Base-by-base conservation (phyloP, 441 rosid species). In the Brassica hybrid region DNA sequence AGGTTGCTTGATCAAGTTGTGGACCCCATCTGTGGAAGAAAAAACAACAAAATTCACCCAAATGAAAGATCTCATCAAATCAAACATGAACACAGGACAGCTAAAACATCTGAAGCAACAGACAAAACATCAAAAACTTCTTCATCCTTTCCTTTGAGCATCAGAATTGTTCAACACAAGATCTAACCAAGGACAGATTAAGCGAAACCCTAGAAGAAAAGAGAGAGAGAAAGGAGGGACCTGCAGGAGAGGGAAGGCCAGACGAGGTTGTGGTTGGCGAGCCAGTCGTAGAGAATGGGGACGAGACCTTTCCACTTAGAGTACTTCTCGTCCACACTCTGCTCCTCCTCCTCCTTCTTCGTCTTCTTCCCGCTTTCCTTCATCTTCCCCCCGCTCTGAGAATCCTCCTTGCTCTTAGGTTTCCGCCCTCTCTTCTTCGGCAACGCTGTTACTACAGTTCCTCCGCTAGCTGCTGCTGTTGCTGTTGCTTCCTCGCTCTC, bases 231-330 rank as follows among this genome's bases (percentile, higher is more conserved):
- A 27, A 43, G 50, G 4, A 69, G 32, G 30, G 69, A 94, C 97
- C 99, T 86, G 98, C 99, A 96, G 67, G 99, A 94, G 84, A 94
- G 99, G 16, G 98, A 94, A 16, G 98, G 99, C 99, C 98, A 96
- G 70, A 94, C 97, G 79, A 92, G 98, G 81, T 92, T 94, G 76
- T 94, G 98, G 72, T 94, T 90, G 17, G 99, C 96, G 67, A 96
- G 92, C 98, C 99, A 96, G 85, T 96, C 99, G 69, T 96, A 96
- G 41, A 96, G 97, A 68, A 96, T 90, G 21, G 99, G 98, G 14
- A 96, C 98, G 23, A 94, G 86, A 61, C 93, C 86, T 87, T 94
- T 96, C 99, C 99, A 96, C 67, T 89, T 97, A 79, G 87, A 74
- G 84, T 96, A 94, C 85, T 88, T 92, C 50, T 92, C 98, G 70